A percentile compares a stretch with the other conserved stretches of the same genome.
These are phyloP conservation scores for Globisporangium barbulae DNA, from an alignment of 352 stramenopile species.

Conservation along the genomic window DNA sequence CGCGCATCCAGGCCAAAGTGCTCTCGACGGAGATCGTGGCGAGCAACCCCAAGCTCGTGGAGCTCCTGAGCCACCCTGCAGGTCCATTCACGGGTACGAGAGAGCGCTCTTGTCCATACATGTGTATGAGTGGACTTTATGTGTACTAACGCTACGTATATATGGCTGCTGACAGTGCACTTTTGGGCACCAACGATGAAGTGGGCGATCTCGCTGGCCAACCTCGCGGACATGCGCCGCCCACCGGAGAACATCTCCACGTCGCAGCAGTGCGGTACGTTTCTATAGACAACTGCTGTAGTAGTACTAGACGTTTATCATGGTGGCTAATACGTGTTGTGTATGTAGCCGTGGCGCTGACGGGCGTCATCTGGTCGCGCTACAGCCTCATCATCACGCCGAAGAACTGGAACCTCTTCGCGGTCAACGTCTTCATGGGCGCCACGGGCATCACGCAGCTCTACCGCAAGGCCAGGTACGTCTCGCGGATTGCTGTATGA, in stretches of 20 bases:
- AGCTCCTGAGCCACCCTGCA: constrained; percentile 69
- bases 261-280: constrained; percentile 66
- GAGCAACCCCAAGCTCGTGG: constrained; percentile 59
- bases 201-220: constrained; percentile 86
- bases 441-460: constrained; percentile 82
- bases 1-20: constrained; percentile 71
- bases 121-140: background rate
- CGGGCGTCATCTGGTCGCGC: constrained; percentile 88
- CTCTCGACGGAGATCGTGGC: constrained; percentile 64
- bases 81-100: constrained; percentile 80
- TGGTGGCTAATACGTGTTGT: background rate
- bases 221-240: constrained; percentile 83
- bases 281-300: background rate
- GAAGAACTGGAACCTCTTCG: constrained; percentile 91
- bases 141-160: background rate
- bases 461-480: constrained; percentile 73
- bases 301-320: background rate
- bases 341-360: constrained; percentile 56
- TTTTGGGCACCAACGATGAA: constrained; percentile 90
- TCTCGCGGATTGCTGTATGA: background rate
- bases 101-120: background rate
- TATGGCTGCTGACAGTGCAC: constrained; percentile 43
- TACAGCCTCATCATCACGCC: constrained; percentile 88
- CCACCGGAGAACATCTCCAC: constrained; percentile 77
- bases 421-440: constrained; percentile 89